Percentiles rank a stretch among this genome's conserved stretches.
Conservation (phyloP, 371 early-diverging fungal genomes). For the Mortierella sp. region DNA sequence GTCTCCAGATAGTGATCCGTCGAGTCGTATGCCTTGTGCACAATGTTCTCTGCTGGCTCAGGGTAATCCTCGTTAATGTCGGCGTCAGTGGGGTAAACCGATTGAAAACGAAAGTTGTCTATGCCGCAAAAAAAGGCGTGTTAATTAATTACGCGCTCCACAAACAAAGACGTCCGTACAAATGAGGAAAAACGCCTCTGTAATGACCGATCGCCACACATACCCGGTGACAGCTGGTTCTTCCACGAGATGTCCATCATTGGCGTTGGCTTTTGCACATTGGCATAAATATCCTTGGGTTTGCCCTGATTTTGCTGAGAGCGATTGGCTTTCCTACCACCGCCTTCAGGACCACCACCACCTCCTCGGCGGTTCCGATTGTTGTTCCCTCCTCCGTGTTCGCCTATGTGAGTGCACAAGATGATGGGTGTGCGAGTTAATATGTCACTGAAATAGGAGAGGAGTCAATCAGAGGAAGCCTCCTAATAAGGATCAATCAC, state of each 20-base stretch:
- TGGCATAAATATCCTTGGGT: conserved; percentile 4
- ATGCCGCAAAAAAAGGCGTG: background rate
- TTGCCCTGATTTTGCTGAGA: conserved; percentile 3
- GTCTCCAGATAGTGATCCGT: conserved; percentile 72
- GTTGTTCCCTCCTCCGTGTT: conserved; percentile 3
- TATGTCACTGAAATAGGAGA: background rate
- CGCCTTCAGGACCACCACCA: background rate
- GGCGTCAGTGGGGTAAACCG: conserved; percentile 22
- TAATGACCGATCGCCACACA: background rate
- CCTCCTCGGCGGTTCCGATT: background rate
- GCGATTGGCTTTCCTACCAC: background rate
- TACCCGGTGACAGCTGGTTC: conserved; percentile 18
- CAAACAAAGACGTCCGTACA: background rate
- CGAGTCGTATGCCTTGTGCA: conserved; percentile 64
- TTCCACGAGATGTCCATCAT: conserved; percentile 41
- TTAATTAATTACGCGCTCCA: background rate
- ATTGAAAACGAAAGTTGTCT: conserved; percentile 45
- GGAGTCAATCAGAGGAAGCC: background rate
- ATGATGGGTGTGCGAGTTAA: background rate
- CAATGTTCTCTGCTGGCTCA: conserved; percentile 67
- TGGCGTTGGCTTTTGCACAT: conserved; percentile 17
- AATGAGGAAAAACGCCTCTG: background rate
- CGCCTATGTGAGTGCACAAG: background rate
- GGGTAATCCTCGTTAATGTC: conserved; percentile 45
- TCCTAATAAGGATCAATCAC: background rate